Evolutionary conservation across 768 basidiomycete genomes (phyloP).

Genomic region (Chalciporus pseudorubinellus): DNA sequence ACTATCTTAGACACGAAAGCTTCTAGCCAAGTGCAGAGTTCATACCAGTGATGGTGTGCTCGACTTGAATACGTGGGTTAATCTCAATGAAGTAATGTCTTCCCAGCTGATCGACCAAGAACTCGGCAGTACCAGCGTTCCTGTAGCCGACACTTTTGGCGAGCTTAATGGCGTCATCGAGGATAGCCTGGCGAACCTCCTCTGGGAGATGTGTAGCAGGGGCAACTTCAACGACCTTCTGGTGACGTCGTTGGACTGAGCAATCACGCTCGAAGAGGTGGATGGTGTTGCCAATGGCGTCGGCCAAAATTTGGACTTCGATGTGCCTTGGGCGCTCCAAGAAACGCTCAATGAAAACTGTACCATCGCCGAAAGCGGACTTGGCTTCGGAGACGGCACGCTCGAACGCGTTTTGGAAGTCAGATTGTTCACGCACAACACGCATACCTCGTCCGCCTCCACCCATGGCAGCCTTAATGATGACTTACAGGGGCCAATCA

Average conservation of each 20-base stretch:
- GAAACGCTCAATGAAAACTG: constrained; percentile 98
- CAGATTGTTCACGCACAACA: constrained; percentile 90
- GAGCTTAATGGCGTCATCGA: constrained; percentile 89
- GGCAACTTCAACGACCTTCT: constrained; percentile 98
- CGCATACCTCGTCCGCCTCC: constrained; percentile 99
- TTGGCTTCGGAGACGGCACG: constrained; percentile 95
- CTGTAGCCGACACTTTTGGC: constrained; percentile 92
- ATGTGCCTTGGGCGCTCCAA: constrained; percentile 96
- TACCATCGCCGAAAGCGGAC: constrained; percentile 96
- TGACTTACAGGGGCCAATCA: constrained; percentile 51
- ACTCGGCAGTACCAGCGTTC: constrained; percentile 98
- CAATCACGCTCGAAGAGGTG: constrained; percentile 99
- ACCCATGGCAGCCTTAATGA: constrained; percentile 99
- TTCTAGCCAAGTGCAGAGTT: not conserved
- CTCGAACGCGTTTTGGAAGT: constrained; percentile 86
- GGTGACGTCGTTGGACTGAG: constrained; percentile 96
- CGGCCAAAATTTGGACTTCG: constrained; percentile 94
- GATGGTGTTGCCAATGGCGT: constrained; percentile 88
- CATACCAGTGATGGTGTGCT: constrained; percentile 96
- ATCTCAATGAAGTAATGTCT: constrained; percentile 99
- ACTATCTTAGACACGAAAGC: not conserved
- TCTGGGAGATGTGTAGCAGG: constrained; percentile 94
- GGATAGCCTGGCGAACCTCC: constrained; percentile 83
- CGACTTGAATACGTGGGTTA: constrained; percentile 99
- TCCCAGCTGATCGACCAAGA: constrained; percentile 94